These are phyloP conservation scores for Aspergillus uvarum DNA, from an alignment of 2,329 filamentous ascomycete genomes.

Conservation along the genomic window DNA sequence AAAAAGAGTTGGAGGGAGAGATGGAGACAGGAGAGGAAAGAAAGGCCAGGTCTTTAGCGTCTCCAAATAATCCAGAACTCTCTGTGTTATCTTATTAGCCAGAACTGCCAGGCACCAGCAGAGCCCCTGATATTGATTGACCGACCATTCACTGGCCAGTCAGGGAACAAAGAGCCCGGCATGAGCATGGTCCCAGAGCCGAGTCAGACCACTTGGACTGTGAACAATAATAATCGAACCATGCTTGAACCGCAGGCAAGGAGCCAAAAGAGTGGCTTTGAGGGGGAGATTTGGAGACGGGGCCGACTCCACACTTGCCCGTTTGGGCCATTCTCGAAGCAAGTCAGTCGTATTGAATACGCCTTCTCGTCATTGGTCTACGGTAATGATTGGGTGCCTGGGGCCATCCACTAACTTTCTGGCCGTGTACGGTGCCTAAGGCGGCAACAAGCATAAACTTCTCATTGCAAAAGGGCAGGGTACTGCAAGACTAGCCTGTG, in stretches of 20 bases:
- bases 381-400: background rate
- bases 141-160: background rate
- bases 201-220: slow-evolving; percentile 4
- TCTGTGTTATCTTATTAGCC: background rate
- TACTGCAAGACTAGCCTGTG: too few species aligned
- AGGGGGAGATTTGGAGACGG: background rate
- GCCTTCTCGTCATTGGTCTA: background rate
- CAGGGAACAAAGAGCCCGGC: background rate
- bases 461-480: too few species aligned
- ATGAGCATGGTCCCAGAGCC: background rate
- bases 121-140: background rate
- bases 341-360: slow-evolving; percentile 4
- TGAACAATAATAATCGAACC: background rate
- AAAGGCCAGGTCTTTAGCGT: background rate
- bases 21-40: background rate
- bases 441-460: too few species aligned
- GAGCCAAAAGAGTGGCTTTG: background rate
- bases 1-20: background rate
- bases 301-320: background rate
- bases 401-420: background rate
- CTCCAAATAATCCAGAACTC: background rate
- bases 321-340: background rate
- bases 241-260: background rate
- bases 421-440: background rate
- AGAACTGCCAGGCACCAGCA: background rate